Percentiles rank a stretch among this genome's conserved stretches.
phyloP scores from a whole-genome alignment of 495 filamentous ascomycete species.

The Aspergillus baeticus region DNA sequence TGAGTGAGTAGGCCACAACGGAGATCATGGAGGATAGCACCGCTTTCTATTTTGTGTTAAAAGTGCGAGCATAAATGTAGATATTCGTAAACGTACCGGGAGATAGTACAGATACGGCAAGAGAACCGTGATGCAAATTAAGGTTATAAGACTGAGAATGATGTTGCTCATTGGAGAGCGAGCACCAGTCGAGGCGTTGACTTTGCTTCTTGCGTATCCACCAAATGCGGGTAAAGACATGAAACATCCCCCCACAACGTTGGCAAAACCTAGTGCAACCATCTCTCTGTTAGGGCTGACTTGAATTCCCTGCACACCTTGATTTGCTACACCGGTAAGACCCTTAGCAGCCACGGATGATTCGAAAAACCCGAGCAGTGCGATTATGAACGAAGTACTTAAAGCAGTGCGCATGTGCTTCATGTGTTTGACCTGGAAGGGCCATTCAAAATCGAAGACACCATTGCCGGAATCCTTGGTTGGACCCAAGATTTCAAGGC shows the following conservation, averaged over 20 bases:
- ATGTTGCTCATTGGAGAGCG: slow-evolving; percentile 90
- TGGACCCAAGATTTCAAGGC: slow-evolving; percentile 80
- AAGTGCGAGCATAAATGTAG: background rate
- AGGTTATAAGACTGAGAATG: slow-evolving; percentile 76
- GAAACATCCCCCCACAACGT: slow-evolving; percentile 87
- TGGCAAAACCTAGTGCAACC: slow-evolving; percentile 87
- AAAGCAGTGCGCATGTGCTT: slow-evolving; percentile 81
- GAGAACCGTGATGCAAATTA: slow-evolving; percentile 75
- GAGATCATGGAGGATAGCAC: slow-evolving; percentile 93
- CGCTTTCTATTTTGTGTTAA: slow-evolving; percentile 64
- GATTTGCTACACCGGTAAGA: slow-evolving; percentile 57
- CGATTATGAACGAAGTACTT: slow-evolving; percentile 90
- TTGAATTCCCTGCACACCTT: slow-evolving; percentile 69
- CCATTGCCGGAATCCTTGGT: slow-evolving; percentile 60
- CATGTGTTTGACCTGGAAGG: slow-evolving; percentile 72
- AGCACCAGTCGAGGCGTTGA: slow-evolving; percentile 88
- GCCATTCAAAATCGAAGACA: slow-evolving; percentile 80
- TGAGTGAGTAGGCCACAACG: slow-evolving; percentile 89
- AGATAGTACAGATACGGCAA: slow-evolving; percentile 93
- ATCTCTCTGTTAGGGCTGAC: slow-evolving; percentile 93
- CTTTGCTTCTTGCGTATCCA: slow-evolving; percentile 93
- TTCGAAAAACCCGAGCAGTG: slow-evolving; percentile 96
- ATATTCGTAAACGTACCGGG: slow-evolving; percentile 60
- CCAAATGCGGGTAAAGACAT: slow-evolving; percentile 91
- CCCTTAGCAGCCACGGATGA: slow-evolving; percentile 96